Evolutionary conservation across 2,329 filamentous ascomycete species (phyloP).

Genomic region (Aureobasidium musti): DNA sequence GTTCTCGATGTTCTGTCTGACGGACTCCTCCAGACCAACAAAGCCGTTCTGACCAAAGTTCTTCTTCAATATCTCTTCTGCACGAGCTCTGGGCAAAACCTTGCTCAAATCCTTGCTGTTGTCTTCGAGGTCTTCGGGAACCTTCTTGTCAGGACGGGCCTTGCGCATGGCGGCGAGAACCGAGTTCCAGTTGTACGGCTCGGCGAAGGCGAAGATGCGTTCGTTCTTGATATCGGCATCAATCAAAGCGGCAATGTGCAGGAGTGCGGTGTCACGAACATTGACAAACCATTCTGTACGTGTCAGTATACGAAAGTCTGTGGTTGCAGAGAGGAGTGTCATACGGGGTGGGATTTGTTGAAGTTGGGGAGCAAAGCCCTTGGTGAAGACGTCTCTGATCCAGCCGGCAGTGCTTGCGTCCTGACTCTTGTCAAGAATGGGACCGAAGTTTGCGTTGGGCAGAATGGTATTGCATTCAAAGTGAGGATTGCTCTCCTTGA

Average conservation of each 20-base stretch:
- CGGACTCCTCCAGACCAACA: conserved; percentile 37
- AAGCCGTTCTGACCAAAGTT: conserved; percentile 38
- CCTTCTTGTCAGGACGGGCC: conserved; percentile 42
- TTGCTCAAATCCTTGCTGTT: conserved; percentile 34
- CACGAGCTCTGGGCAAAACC: conserved; percentile 31
- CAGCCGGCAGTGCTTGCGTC: conserved; percentile 29
- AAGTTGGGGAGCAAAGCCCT: conserved; percentile 16
- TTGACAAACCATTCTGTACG: conserved; percentile 45
- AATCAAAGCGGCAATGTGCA: conserved; percentile 55
- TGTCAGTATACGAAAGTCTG: background rate
- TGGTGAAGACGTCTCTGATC: conserved; percentile 27
- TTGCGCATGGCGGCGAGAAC: conserved; percentile 43
- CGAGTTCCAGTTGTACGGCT: conserved; percentile 49
- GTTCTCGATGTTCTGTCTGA: conserved; percentile 30
- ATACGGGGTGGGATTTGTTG: conserved; percentile 25
- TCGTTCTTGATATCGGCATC: conserved; percentile 49
- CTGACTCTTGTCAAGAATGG: conserved; percentile 29
- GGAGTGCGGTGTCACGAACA: conserved; percentile 50
- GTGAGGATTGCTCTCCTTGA: conserved; percentile 46
- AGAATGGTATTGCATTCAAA: conserved; percentile 50
- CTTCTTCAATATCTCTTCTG: conserved; percentile 37
- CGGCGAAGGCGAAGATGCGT: conserved; percentile 55
- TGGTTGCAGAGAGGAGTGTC: background rate
- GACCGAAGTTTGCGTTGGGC: conserved; percentile 33
- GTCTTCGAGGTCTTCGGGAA: conserved; percentile 38